Evolutionary conservation across 345 rosid species (phyloP).

Genomic region (Nasturtium officinale): DNA sequence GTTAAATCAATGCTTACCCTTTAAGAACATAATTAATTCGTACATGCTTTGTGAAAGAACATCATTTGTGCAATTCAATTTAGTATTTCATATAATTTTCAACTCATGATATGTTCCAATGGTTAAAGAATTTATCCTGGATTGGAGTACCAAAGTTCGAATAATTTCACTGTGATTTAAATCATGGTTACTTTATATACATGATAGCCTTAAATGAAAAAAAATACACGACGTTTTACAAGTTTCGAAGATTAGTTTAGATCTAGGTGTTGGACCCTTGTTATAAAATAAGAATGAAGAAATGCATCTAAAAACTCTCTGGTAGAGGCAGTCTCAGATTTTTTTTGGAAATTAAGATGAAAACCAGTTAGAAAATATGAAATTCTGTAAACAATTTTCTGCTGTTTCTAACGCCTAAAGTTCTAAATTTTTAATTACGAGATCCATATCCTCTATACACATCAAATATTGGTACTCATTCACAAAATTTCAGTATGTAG

Average conservation of each 20-base stretch:
- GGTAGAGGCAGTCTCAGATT: too few species aligned
- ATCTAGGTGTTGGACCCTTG: not conserved
- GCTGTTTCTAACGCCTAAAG: not conserved
- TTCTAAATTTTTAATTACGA: not conserved
- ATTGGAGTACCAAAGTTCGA: not conserved
- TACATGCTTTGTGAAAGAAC: not conserved
- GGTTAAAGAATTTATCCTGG: not conserved
- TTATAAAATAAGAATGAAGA: not conserved
- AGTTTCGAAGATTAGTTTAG: not conserved
- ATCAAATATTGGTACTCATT: not conserved
- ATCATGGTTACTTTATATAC: not conserved
- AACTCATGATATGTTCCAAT: not conserved
- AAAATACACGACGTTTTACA: not conserved
- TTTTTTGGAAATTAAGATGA: not conserved
- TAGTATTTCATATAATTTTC: not conserved
- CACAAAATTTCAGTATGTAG: not conserved
- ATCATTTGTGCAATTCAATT: not conserved
- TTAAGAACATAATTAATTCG: not conserved
- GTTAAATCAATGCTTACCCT: not conserved
- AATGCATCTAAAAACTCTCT: not conserved
- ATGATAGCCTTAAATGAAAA: not conserved
- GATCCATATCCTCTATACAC: not conserved
- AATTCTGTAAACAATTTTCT: not conserved
- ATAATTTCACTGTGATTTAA: not conserved
- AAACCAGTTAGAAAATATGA: not conserved